Evolutionary conservation across 2,329 filamentous ascomycete genomes (phyloP), one percentile per base, ranked within the genome.

Genomic region (Arthrobotrys iridis): DNA sequence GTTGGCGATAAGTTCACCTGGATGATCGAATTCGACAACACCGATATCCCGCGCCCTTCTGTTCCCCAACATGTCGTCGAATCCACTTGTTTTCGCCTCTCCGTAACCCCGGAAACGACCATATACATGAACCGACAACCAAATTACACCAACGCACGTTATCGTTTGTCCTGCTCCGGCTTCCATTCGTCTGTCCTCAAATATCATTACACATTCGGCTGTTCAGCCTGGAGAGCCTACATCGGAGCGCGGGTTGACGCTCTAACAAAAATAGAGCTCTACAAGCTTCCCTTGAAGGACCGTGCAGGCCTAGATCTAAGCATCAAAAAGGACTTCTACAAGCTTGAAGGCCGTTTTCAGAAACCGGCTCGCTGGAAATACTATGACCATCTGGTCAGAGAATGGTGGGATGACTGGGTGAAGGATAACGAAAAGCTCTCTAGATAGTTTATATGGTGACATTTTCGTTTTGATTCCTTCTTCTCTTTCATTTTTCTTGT

Each of bases 61-160:
- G 45, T 62, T 13, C 70, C 70, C 11, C 43, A 63, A 18, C 24
- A 10, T 37, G 70, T 74, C n/a, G 37, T 74, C 11, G 70, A 74
- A 33, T 74, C 70, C 4, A 74, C 70, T 30, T 74, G 70, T 41
- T 74, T 67, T 15, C 70, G 70, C n/a, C 62, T 74, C 15, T 67
- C 70, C 28, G 57, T 74, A 15, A 74, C 70, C 1, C 70, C 70
- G 1, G 70, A 74, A 10, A 55, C 70, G 1, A 41, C 4, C 2
- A 30, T 62, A 3, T 66, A 45, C 45, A 30, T 41, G 26, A 35
- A 35, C 20, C 50, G 70, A 3, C 70, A 74, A 22, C 70, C 59
- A n/a, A 74, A 74, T 10, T 67, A 62, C 30, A 58, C 70, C 30
- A 26, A 30, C 15, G 52, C 70, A 7, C 70, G 70, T 11, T 74